These are phyloP conservation scores for Candida ovalis DNA, from an alignment of 805 yeast genomes.

Conservation along the genomic window DNA sequence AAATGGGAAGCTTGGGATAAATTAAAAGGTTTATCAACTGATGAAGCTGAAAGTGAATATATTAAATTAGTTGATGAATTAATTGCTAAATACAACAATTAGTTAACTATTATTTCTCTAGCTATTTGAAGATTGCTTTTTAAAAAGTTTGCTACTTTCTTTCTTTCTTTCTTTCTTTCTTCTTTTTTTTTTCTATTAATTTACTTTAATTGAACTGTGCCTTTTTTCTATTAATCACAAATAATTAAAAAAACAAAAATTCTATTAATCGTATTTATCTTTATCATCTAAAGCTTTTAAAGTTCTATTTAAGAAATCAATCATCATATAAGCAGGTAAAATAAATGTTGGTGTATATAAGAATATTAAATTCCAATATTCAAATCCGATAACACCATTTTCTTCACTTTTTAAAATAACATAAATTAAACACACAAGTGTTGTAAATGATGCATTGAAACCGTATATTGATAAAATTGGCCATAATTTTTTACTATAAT, in stretches of 20 bases:
- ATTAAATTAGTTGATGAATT: conserved; percentile 65
- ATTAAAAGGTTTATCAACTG: conserved; percentile 79
- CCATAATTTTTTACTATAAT: conserved; percentile 21
- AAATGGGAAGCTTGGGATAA: conserved; percentile 98
- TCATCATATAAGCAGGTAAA: conserved; percentile 55
- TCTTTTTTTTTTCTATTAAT: background rate
- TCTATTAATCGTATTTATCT: too few relatives aligned
- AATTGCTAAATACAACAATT: conserved; percentile 45
- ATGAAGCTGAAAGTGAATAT: conserved; percentile 84
- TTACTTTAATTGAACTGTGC: background rate
- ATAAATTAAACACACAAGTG: conserved; percentile 65
- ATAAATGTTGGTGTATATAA: conserved; percentile 70
- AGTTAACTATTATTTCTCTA: background rate
- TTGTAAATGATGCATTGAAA: conserved; percentile 77
- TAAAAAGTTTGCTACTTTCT: background rate
- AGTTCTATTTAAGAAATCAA: conserved; percentile 37
- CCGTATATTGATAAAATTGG: conserved; percentile 59
- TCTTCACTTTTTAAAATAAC: conserved; percentile 35
- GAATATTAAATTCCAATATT: conserved; percentile 40
- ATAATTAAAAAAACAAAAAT: too few relatives aligned
- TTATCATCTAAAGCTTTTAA: conserved; percentile 1
- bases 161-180: background rate
- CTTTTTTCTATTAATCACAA: too few relatives aligned
- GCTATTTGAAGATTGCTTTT: conserved; percentile 1
- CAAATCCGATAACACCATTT: conserved; percentile 36